Percentiles rank a stretch among this genome's conserved stretches.
phyloP scores from a whole-genome alignment of 495 filamentous ascomycete genomes.

The Penicillium soppii region DNA sequence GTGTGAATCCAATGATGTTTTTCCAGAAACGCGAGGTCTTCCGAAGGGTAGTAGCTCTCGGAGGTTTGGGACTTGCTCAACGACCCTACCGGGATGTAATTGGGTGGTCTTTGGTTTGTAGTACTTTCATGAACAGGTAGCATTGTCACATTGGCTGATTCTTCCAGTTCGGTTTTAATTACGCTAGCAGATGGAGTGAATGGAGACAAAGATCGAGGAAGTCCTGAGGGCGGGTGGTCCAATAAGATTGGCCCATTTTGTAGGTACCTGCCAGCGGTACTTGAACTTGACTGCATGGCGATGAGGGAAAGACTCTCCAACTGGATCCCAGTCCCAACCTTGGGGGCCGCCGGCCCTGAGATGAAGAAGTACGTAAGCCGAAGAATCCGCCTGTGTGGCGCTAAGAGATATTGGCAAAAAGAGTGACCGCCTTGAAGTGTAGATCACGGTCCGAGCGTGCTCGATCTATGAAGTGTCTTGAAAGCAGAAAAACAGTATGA shows the following conservation, averaged over 20 bases:
- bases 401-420: not conserved
- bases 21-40: slow-evolving; percentile 27
- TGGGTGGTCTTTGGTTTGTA: not conserved
- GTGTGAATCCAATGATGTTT: slow-evolving; percentile 35
- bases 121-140: not conserved
- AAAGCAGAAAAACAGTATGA: no score
- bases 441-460: not conserved
- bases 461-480: no score
- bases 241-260: not conserved
- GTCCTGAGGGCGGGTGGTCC: not conserved
- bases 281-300: not conserved
- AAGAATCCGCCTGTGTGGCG: no score
- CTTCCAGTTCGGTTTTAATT: not conserved
- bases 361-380: not conserved
- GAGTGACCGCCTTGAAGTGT: not conserved
- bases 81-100: slow-evolving; percentile 16
- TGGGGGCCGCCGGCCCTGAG: no score
- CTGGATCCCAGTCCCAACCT: no score
- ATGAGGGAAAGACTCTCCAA: no score
- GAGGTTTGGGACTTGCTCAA: not conserved
- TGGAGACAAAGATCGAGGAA: not conserved
- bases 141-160: not conserved
- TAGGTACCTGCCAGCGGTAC: not conserved
- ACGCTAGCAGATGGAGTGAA: not conserved
- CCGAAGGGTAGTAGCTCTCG: slow-evolving; percentile 7